Conservation (phyloP, 2,329 filamentous ascomycete genomes). For the Colletotrichum godetiae region DNA sequence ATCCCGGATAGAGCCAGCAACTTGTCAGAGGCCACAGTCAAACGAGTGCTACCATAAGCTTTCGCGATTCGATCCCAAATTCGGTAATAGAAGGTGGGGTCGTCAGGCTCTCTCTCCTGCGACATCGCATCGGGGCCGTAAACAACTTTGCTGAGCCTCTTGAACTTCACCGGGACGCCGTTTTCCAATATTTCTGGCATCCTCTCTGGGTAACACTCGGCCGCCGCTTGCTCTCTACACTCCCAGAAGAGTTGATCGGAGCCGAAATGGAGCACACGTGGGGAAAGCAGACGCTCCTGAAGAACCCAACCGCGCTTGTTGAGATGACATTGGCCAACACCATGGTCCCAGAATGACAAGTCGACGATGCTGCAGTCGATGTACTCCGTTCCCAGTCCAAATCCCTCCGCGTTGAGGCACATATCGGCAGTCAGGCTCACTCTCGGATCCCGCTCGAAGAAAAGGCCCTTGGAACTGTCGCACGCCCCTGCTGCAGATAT, state of each 20-base stretch:
- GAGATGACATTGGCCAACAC: background rate
- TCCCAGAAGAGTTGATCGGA: slow-evolving; percentile 15
- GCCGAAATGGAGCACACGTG: slow-evolving; percentile 16
- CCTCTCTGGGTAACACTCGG: slow-evolving; percentile 1
- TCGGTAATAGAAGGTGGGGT: background rate
- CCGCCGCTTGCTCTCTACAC: slow-evolving; percentile 8
- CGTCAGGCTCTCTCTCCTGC: rapidly evolving
- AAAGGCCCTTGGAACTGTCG: slow-evolving; percentile 25
- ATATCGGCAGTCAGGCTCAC: background rate
- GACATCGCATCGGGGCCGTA: background rate
- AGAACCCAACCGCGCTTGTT: slow-evolving; percentile 24
- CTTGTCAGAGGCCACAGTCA: slow-evolving; percentile 1
- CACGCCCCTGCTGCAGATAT: slow-evolving; percentile 35
- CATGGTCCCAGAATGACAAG: background rate
- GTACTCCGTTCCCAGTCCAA: background rate
- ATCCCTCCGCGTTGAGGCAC: background rate
- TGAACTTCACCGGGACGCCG: background rate
- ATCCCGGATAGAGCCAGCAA: slow-evolving; percentile 7
- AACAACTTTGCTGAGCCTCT: background rate
- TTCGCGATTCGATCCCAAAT: background rate
- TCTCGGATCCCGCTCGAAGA: background rate
- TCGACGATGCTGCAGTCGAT: background rate
- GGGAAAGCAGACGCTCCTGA: slow-evolving; percentile 3
- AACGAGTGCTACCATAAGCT: background rate
- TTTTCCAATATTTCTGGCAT: background rate